Evolutionary conservation across 306 rosid species (phyloP), one percentile per base, ranked within the genome.

Genomic region (Canavalia ensiformis): DNA sequence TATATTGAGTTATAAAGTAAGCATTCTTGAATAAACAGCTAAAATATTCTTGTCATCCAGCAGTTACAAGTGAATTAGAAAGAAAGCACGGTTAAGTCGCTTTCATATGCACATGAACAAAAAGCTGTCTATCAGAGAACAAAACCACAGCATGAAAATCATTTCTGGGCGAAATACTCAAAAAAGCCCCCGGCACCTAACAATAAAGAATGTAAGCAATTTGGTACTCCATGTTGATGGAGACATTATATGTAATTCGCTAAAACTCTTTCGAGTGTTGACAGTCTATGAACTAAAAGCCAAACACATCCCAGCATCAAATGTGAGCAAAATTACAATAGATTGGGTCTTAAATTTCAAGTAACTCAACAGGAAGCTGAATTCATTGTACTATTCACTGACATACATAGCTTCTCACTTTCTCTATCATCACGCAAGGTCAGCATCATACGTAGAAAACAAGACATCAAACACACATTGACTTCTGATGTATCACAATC

Each of bases 381-480:
- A 62, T 12, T 46, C 75, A 52, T 44, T 50, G 39, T 29, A 65
- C 68, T 18, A 18, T 18, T 57, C 68, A 46, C 39, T 35, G 50
- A 12, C 44, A 77, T 4, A 12, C 44, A 77, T 4, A 44, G 11
- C 55, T 79, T 62, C 74, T 52, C 57, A 28, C 8, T 56, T 54
- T 65, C 58, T 58, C 72, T 59, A 34, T 59, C 86, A 73, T 77
- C 69, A 58, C 66, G 41, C 8, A 81, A 73, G 50, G 70, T 51
- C 44, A 78, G 42, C 44, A 74, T 57, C 63, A 69, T 9, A 76
- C 2, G 57, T 58, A 18, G 25, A 57, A 39, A 35, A 62, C 37
- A 52, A 78, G 49, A 42, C 55, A 51, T n/a, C 50, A 74, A 66
- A 68, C 68, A 34, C 18, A 52, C 13, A 77, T 77, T 71, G 55